Conservation (phyloP, 73 alveolate genomes). For the Paramecium bursaria region DNA sequence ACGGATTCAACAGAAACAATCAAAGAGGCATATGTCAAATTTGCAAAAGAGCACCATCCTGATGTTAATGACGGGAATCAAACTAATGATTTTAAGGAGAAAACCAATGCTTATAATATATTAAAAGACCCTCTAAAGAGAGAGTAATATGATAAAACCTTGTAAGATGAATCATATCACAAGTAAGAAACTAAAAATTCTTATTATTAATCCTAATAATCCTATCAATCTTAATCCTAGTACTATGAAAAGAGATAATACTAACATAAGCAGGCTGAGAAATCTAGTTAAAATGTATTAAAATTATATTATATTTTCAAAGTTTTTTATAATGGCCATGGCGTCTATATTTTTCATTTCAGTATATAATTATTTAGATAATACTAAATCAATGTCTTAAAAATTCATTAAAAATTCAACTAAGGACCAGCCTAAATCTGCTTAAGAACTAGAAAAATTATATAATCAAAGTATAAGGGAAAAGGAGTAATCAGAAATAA, state of each 20-base stretch:
- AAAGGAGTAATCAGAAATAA: background rate
- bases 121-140: conserved; percentile 46
- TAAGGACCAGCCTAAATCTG: background rate
- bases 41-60: conserved; percentile 46
- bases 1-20: conserved; percentile 17
- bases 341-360: no score
- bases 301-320: no score
- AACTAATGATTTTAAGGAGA: conserved; percentile 5
- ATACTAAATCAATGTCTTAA: no score
- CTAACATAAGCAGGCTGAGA: background rate
- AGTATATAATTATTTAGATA: no score
- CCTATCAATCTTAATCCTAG: background rate
- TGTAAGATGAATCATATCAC: background rate
- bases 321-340: no score
- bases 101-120: conserved; percentile 46
- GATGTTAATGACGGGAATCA: background rate
- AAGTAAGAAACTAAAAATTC: background rate
- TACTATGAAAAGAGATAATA: conserved; percentile 9
- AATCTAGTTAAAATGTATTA: no score
- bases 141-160: conserved; percentile 17
- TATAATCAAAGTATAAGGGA: conserved; percentile 13
- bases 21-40: conserved; percentile 24
- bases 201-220: background rate
- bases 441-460: conserved; percentile 12
- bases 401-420: background rate